These are phyloP conservation scores for Rhododendron kiyosumense DNA, from an alignment of 148 eudicot genomes.

Conservation along the genomic window DNA sequence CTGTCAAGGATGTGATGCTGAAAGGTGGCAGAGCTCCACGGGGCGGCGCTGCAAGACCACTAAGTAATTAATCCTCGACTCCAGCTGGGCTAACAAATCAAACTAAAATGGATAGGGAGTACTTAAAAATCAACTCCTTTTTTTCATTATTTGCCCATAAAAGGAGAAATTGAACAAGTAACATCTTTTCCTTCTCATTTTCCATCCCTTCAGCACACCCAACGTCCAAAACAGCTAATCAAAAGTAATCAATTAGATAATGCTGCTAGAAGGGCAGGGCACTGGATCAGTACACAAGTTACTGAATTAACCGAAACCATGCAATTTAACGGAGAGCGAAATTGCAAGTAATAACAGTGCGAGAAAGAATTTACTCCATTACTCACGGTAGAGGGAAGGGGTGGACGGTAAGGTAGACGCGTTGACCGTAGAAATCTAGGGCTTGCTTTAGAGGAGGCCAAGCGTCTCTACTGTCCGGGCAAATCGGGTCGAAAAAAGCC, in stretches of 20 bases:
- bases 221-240: not conserved
- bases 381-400: constrained; percentile 75
- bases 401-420: constrained; percentile 57
- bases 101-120: not conserved
- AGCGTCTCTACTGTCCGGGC: constrained; percentile 80
- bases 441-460: constrained; percentile 83
- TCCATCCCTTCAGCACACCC: not conserved
- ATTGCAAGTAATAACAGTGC: not conserved
- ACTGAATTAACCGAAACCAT: not conserved
- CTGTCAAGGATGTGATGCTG: no score
- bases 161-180: not conserved
- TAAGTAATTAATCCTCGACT: no score
- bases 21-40: no score
- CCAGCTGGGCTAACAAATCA: not conserved
- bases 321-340: not conserved
- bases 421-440: constrained; percentile 42
- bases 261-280: no score
- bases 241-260: no score
- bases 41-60: no score
- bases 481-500: constrained; percentile 87
- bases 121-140: not conserved
- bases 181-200: not conserved
- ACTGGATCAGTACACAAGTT: not conserved
- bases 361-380: not conserved
- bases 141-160: not conserved